Evolutionary conservation across 768 basidiomycete species (phyloP), one percentile per base, ranked within the genome.

Genomic region (Albatrellus ellisii): DNA sequence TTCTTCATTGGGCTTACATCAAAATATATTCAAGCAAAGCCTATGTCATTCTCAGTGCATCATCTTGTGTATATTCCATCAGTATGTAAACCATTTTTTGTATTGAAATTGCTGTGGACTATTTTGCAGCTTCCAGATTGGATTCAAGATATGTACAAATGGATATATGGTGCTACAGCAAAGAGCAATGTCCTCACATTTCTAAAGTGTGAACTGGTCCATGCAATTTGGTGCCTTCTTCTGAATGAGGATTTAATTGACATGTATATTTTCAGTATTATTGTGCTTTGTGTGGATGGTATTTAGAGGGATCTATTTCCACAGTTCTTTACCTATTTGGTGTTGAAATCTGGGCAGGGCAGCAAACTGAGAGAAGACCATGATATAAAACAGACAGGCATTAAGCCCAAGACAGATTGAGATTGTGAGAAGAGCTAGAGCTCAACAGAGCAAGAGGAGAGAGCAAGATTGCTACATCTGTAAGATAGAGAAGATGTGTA

Each of bases 131-230:
- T 35, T 17, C 42, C 17, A 26, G 25, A n/a, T 46, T 54, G 4
- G 31, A 40, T 31, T 29, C 14, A 28, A 39, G 24, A 39, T 38
- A 36, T 18, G 5, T 35, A 35, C 21, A 10, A 18, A 2, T 9
- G 17, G 2, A 5, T 35, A 17, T 14, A 10, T 17, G 29, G 29
- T 2, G 29, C 10, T 20, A 3, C 14, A 14, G 12, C 34, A 4
- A 4, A n/a, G 3, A 17, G 3, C 4, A 20, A 14, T 4, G 14
- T 35, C 4, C 4, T 35, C 17, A 35, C 34, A 10, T 20, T 17
- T 17, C 21, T n/a, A n/a, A 11, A 17, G 3, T 20, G 34, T 4
- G 56, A 62, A 29, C 54, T 64, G 4, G 52, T 63, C 42, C 61
- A 62, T 9, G 53, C 45, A 2, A 38, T 54, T 4, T 60, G 57